Evolutionary conservation across 192 early-diverging fungal genomes (phyloP).

Genomic region (Gamsiella multidivaricata): DNA sequence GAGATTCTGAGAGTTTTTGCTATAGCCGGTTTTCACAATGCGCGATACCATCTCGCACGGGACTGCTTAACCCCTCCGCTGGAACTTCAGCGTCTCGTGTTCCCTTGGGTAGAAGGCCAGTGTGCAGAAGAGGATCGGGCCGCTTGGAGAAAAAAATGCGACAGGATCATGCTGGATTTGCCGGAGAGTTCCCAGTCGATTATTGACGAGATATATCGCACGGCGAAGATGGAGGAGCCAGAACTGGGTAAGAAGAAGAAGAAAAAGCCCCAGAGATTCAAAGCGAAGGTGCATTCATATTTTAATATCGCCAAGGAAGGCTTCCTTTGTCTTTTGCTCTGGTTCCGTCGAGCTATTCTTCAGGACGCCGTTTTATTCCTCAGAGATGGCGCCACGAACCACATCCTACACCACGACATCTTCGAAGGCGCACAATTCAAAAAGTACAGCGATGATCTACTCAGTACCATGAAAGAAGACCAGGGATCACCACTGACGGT

Average conservation of each 20-base stretch:
- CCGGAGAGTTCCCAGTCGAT: not conserved
- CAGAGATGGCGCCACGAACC: not conserved
- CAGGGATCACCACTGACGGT: too few species aligned
- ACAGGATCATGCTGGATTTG: not conserved
- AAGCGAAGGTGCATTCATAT: not conserved
- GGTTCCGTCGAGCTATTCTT: conserved; percentile 2
- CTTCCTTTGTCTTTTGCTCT: conserved; percentile 1
- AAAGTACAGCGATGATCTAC: not conserved
- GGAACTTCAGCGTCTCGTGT: conserved; percentile 10
- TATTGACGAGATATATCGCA: not conserved
- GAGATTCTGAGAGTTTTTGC: conserved; percentile 4
- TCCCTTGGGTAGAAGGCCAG: not conserved
- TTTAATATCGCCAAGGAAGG: not conserved
- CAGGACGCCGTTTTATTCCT: not conserved
- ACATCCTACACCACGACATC: not conserved
- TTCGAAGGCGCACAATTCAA: conserved; percentile 1
- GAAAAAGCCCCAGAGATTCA: not conserved
- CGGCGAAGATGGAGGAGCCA: not conserved
- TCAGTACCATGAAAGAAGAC: not conserved
- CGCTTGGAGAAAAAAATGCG: conserved; percentile 7
- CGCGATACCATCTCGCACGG: not conserved
- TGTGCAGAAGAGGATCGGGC: not conserved
- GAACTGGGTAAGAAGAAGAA: not conserved
- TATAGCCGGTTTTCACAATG: conserved; percentile 5
- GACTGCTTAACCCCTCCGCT: conserved; percentile 3